phyloP scores from a whole-genome alignment of 2,329 filamentous ascomycete genomes.

The Herpotrichia juniperi region DNA sequence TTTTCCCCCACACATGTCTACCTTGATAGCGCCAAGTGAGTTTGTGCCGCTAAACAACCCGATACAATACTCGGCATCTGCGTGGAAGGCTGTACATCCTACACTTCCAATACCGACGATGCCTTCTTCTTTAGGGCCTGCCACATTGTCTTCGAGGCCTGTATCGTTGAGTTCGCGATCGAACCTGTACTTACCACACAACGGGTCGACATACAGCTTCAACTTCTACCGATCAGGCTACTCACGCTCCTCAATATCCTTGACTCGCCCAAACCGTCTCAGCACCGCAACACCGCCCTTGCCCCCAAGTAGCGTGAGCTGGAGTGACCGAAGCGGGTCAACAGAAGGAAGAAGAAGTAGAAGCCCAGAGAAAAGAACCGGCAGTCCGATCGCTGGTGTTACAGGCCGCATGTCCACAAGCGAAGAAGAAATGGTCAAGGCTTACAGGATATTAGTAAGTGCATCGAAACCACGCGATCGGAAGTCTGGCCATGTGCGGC shows the following conservation, averaged over 20 bases:
- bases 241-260: constrained; percentile 34
- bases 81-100: constrained; percentile 41
- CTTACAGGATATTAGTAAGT: too few relatives aligned
- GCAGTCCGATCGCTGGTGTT: constrained; percentile 8
- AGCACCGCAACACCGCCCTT: constrained; percentile 22
- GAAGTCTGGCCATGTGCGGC: constrained; percentile 15
- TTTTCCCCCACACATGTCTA: constrained; percentile 25
- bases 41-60: constrained; percentile 32
- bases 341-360: constrained; percentile 12
- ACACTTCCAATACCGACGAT: constrained; percentile 18
- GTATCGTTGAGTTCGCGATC: constrained; percentile 23
- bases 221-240: constrained; percentile 23
- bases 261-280: constrained; percentile 38
- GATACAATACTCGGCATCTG: constrained; percentile 36
- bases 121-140: too few relatives aligned
- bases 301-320: constrained; percentile 21
- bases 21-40: constrained; percentile 19
- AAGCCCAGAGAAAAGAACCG: constrained; percentile 11
- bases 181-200: constrained; percentile 21
- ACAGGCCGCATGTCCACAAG: neutral
- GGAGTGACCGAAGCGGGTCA: constrained; percentile 30
- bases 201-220: constrained; percentile 15
- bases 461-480: neutral
- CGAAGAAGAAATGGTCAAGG: too few relatives aligned
- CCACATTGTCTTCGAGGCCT: too few relatives aligned